Conservation (phyloP, 495 filamentous ascomycete species). For the Xylaria intraflava region DNA sequence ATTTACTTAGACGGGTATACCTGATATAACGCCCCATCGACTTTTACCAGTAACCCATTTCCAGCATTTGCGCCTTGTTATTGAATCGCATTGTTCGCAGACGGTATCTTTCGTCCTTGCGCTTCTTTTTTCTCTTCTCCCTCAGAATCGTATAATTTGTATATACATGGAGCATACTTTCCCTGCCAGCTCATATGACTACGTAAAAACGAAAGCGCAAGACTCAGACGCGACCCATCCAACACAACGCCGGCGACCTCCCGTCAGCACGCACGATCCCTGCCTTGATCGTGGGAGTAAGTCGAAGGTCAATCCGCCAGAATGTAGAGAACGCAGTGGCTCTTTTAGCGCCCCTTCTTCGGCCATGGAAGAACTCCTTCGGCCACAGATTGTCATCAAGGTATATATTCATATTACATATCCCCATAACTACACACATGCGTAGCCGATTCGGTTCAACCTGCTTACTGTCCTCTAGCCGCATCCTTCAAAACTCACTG, state of each 20-base stretch:
- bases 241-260: constrained; percentile 32
- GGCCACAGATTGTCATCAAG: constrained; percentile 42
- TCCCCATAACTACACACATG: neutral
- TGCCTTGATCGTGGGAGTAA: constrained; percentile 13
- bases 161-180: constrained; percentile 19
- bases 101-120: neutral
- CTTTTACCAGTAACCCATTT: too few species aligned
- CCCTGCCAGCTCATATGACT: constrained; percentile 25
- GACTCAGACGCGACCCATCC: constrained; percentile 36
- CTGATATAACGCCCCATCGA: too few species aligned
- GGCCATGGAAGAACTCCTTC: constrained; percentile 43
- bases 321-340: neutral
- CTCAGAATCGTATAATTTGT: neutral
- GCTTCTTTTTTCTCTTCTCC: neutral
- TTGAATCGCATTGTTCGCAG: too few species aligned
- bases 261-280: constrained; percentile 23
- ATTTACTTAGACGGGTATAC: too few species aligned
- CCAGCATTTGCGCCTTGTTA: too few species aligned
- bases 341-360: neutral
- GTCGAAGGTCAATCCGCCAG: neutral
- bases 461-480: constrained; percentile 39
- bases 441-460: neutral
- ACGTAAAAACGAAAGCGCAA: constrained; percentile 13
- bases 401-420: constrained; percentile 19
- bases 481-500: constrained; percentile 48